A percentile compares a stretch with the other conserved stretches of the same genome.
Evolutionary conservation across 164 flowering plant species (phyloP).

Genomic region (Berberis vulgaris): DNA sequence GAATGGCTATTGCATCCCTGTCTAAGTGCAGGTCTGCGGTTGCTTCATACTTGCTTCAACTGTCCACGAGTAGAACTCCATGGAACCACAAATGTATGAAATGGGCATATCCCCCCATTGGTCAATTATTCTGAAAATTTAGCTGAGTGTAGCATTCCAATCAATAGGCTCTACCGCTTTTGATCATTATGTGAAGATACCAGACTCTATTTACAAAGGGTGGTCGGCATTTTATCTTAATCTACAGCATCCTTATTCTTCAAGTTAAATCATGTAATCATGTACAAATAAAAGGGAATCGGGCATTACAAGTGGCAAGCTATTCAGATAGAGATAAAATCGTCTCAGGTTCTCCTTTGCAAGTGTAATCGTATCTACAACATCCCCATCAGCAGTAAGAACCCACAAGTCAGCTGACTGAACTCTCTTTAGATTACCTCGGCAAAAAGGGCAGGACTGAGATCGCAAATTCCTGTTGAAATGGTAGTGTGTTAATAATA

Average conservation of each 20-base stretch:
- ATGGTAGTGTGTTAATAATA: neutral
- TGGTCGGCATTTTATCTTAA: slow-evolving; percentile 13
- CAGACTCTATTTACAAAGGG: slow-evolving; percentile 19
- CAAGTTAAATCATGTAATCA: slow-evolving; percentile 57
- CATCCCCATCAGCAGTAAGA: slow-evolving; percentile 45
- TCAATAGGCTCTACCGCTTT: slow-evolving; percentile 1
- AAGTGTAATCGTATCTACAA: slow-evolving; percentile 43
- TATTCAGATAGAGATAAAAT: slow-evolving; percentile 57
- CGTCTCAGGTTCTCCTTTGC: slow-evolving; percentile 54
- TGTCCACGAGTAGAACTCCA: too few relatives aligned
- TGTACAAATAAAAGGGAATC: slow-evolving; percentile 36
- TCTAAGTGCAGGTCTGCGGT: neutral
- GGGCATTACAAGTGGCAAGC: slow-evolving; percentile 38
- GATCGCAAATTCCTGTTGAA: slow-evolving; percentile 57
- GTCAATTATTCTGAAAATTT: slow-evolving; percentile 4
- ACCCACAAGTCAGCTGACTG: slow-evolving; percentile 69
- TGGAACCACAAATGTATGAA: neutral
- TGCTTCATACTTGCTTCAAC: slow-evolving; percentile 7
- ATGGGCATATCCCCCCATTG: neutral
- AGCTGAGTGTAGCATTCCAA: neutral
- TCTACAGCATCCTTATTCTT: slow-evolving; percentile 1
- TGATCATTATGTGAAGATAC: neutral
- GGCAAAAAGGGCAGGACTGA: slow-evolving; percentile 85
- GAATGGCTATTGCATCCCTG: too few relatives aligned
- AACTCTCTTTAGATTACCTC: slow-evolving; percentile 59